A percentile compares a stretch with the other conserved stretches of the same genome.
These are phyloP conservation scores for Lavandula angustifolia DNA, from an alignment of 257 asterid species.

Conservation along the genomic window DNA sequence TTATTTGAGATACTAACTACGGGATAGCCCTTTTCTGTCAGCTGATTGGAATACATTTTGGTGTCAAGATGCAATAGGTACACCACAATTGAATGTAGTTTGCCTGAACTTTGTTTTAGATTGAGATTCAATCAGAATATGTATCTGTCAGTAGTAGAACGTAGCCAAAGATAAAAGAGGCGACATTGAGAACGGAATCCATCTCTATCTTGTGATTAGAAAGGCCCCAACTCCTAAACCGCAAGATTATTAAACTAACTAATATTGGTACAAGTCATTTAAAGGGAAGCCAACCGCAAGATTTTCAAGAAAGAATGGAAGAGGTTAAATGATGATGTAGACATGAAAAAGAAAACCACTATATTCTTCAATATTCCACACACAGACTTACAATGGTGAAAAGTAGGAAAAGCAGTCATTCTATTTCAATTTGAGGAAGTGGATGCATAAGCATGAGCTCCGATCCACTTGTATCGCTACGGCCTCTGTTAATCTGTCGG, in stretches of 20 bases:
- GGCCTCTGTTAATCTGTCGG: conserved; percentile 41
- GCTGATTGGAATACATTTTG: too few species aligned
- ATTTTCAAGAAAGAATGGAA: background rate
- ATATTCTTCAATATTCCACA: conserved; percentile 25
- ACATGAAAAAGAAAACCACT: conserved; percentile 10
- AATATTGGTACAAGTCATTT: background rate
- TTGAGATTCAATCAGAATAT: background rate
- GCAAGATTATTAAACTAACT: background rate
- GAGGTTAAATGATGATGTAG: background rate
- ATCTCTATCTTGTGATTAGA: background rate
- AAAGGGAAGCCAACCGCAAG: conserved; percentile 10
- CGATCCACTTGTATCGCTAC: conserved; percentile 54
- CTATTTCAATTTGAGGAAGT: conserved; percentile 65
- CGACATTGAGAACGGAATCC: background rate
- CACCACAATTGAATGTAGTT: background rate
- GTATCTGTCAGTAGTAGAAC: background rate
- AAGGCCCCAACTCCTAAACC: background rate
- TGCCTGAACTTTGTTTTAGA: background rate
- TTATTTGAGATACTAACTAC: background rate
- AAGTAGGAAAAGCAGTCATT: conserved; percentile 38
- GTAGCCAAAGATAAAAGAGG: background rate
- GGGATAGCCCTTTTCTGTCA: background rate
- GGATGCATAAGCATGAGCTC: conserved; percentile 60
- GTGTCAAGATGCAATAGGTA: background rate
- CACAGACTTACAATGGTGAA: too few species aligned